A percentile compares a stretch with the other conserved stretches of the same genome.
phyloP scores from a whole-genome alignment of 2,329 filamentous ascomycete species.

The Alternaria longipes region DNA sequence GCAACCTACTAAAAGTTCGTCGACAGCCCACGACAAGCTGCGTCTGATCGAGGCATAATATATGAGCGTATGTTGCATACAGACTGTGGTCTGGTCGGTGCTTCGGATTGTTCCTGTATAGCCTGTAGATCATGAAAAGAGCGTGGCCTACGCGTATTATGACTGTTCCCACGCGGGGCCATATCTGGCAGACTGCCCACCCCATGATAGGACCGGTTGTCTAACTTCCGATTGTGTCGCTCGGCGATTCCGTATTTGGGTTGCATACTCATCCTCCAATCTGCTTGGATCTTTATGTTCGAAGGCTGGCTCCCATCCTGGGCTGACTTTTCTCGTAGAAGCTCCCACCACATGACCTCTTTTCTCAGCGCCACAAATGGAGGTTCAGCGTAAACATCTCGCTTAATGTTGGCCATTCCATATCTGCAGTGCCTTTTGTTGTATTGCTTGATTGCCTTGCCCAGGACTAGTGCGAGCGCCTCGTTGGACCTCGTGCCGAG shows the following conservation, averaged over 20 bases:
- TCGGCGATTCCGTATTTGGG: not conserved
- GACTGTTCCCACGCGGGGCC: not conserved
- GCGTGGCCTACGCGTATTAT: not conserved
- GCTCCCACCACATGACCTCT: slow-evolving; percentile 1
- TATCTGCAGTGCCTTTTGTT: slow-evolving; percentile 3
- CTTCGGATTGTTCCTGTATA: not conserved
- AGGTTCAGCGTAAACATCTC: slow-evolving; percentile 5
- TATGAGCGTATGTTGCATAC: not conserved
- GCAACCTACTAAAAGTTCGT: not conserved
- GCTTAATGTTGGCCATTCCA: slow-evolving; percentile 4
- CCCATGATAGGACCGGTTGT: not conserved
- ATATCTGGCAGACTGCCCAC: not conserved
- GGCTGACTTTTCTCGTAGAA: not conserved
- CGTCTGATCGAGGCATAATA: not conserved
- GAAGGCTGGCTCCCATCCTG: not conserved
- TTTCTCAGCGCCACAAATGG: not conserved
- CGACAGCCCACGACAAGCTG: not conserved
- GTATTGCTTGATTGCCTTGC: not conserved
- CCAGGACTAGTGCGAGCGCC: slow-evolving; percentile 1
- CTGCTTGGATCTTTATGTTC: not conserved
- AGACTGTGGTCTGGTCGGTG: not conserved
- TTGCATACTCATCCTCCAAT: not conserved
- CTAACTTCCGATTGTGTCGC: not conserved
- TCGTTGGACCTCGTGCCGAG: not conserved
- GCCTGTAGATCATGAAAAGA: not conserved